Evolutionary conservation across 2,329 filamentous ascomycete genomes (phyloP), one percentile per base, ranked within the genome.

Genomic region (Emmonsia crescens): DNA sequence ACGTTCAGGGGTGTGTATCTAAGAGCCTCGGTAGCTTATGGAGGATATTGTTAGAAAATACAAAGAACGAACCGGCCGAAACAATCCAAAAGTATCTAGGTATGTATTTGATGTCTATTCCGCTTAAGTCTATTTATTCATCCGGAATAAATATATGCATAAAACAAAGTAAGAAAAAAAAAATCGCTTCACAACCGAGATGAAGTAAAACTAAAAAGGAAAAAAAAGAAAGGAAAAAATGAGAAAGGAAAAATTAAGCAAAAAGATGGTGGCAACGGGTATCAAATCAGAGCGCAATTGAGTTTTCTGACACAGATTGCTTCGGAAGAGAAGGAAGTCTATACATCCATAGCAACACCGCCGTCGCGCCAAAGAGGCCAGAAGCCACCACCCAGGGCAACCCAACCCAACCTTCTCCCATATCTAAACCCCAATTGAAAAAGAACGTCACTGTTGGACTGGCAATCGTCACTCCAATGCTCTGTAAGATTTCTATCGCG

Each of bases 401-500:
- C 10, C 79, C 79, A 36, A 80, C 71, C 79, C 78, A 81, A 6
- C 70, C 63, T 2, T 74, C 75, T 1, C 78, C 79, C 8, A 79
- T 59, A 10, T 76, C 71, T 60, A 81, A 73, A 1, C 78, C 79
- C 62, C 76, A 68, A 40, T 78, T 74, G 62, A 81, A 80, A 21
- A 78, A 68, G 12, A 71, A 68, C 1, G 77, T 78, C 42, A 80
- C 74, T 3, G 76, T 66, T 5, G 79, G 72, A 40, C 78, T 79
- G 4, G 78, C 78, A 44, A 80, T 68, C 62, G 81, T 75, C 40
- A 74, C 73, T 4, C 79, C 79, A 8, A 80, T 66, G 8, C 75
- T 73, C 65, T 81, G 79, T 3, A 79, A 69, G 19, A 80, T 77
- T 38, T 79, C 78, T 61, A 81, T 76, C 1, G 79, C 74, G 4